These are phyloP conservation scores for Phytophthora pini DNA, from an alignment of 352 stramenopile species.

Conservation along the genomic window DNA sequence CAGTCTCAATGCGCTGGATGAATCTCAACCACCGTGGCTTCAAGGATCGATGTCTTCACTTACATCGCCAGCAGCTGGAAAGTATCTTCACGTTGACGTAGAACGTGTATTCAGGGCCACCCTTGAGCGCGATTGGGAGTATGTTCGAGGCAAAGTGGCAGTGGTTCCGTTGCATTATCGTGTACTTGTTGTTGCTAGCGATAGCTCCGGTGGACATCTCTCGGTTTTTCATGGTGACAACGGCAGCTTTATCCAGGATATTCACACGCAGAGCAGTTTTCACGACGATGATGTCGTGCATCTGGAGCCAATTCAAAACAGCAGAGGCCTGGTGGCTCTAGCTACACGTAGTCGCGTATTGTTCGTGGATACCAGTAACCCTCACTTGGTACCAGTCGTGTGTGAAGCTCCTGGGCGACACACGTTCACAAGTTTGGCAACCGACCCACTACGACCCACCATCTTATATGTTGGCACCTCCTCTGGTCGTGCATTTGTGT, in stretches of 20 bases:
- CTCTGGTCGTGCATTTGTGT: slow-evolving; percentile 33
- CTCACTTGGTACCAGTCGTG: slow-evolving; percentile 14
- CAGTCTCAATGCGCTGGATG: slow-evolving; percentile 1
- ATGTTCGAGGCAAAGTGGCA: slow-evolving; percentile 25
- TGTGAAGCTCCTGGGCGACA: slow-evolving; percentile 27
- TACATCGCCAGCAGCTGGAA: slow-evolving; percentile 25
- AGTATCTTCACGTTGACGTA: slow-evolving; percentile 42
- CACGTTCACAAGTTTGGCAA: slow-evolving; percentile 28
- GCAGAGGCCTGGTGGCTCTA: slow-evolving; percentile 32
- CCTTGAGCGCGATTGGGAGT: slow-evolving; percentile 7
- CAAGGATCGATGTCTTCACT: not conserved
- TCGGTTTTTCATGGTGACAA: slow-evolving; percentile 38
- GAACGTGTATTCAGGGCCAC: slow-evolving; percentile 32
- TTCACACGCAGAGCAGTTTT: slow-evolving; percentile 3
- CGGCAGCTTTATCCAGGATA: slow-evolving; percentile 21
- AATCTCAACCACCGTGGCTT: slow-evolving; percentile 4
- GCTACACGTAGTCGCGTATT: slow-evolving; percentile 22
- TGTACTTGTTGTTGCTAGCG: slow-evolving; percentile 27
- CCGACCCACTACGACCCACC: slow-evolving; percentile 25
- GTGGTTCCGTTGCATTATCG: slow-evolving; percentile 23
- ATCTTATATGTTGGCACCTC: slow-evolving; percentile 35
- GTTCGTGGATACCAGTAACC: slow-evolving; percentile 24
- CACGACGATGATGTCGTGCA: slow-evolving; percentile 10
- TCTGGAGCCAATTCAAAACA: slow-evolving; percentile 28
- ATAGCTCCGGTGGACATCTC: slow-evolving; percentile 20